Conservation (phyloP, 169 alveolate genomes). For the Plasmodium coatneyi region DNA sequence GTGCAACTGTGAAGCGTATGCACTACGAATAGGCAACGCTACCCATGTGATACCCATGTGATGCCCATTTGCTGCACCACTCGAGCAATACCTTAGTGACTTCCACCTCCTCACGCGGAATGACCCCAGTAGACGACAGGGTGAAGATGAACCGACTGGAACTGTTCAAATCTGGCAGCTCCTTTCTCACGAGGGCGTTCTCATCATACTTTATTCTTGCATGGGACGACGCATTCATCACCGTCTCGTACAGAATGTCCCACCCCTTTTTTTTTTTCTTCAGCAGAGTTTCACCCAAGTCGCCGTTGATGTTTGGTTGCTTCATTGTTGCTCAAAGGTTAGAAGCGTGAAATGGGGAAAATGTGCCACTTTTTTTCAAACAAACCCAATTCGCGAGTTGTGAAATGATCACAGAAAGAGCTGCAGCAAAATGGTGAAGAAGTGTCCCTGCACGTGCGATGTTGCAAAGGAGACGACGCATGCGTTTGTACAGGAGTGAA, state of each 20-base stretch:
- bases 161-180: not conserved
- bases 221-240: conserved; percentile 5
- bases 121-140: conserved; percentile 29
- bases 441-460: not conserved
- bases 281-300: not conserved
- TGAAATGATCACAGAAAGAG: not conserved
- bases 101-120: conserved; percentile 38
- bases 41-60: not conserved
- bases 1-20: not conserved
- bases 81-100: conserved; percentile 25
- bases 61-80: not conserved
- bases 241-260: conserved; percentile 21
- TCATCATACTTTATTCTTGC: conserved; percentile 34
- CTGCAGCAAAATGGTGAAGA: not conserved
- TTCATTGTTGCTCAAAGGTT: not conserved
- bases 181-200: conserved; percentile 4
- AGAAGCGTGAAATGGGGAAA: not conserved
- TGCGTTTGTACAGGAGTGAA: not conserved
- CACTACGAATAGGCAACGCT: not conserved
- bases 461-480: not conserved
- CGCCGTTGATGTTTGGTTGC: not conserved
- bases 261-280: conserved; percentile 44
- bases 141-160: conserved; percentile 47
- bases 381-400: not conserved
- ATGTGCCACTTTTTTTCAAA: not conserved